Conservation (phyloP, 169 alveolate species). For the Plasmodium relictum region DNA sequence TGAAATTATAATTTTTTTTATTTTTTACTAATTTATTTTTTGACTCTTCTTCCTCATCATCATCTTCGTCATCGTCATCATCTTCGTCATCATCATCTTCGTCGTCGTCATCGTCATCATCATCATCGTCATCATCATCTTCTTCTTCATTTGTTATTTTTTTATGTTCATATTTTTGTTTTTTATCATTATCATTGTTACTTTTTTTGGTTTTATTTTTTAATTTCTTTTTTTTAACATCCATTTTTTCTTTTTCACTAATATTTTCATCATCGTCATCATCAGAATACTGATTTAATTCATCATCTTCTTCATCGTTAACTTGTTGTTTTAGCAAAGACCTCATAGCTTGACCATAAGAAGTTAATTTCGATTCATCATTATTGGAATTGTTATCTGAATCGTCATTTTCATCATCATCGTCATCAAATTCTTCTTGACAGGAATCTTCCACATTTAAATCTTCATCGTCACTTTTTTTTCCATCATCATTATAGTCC, state of each 20-base stretch:
- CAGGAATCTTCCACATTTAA: slow-evolving; percentile 34
- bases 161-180: slow-evolving; percentile 25
- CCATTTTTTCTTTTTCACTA: not conserved
- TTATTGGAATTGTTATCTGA: slow-evolving; percentile 62
- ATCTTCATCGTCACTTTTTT: slow-evolving; percentile 78
- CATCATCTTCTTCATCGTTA: slow-evolving; percentile 77
- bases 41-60: slow-evolving; percentile 22
- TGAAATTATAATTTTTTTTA: slow-evolving; percentile 31
- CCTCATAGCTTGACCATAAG: slow-evolving; percentile 71
- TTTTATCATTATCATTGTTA: slow-evolving; percentile 14
- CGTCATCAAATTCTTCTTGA: slow-evolving; percentile 60
- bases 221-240: slow-evolving; percentile 23
- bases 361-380: slow-evolving; percentile 52
- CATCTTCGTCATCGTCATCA: slow-evolving; percentile 66
- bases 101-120: slow-evolving; percentile 44
- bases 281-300: slow-evolving; percentile 75
- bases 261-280: slow-evolving; percentile 35
- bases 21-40: slow-evolving; percentile 58
- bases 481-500: slow-evolving; percentile 78
- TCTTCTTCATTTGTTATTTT: slow-evolving; percentile 35
- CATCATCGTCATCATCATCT: slow-evolving; percentile 46
- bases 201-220: slow-evolving; percentile 37
- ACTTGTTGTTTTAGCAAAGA: slow-evolving; percentile 72
- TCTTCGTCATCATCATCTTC: slow-evolving; percentile 76
- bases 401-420: slow-evolving; percentile 74